phyloP scores from a whole-genome alignment of 331 rosid genomes.

The Pyrus hybrid region DNA sequence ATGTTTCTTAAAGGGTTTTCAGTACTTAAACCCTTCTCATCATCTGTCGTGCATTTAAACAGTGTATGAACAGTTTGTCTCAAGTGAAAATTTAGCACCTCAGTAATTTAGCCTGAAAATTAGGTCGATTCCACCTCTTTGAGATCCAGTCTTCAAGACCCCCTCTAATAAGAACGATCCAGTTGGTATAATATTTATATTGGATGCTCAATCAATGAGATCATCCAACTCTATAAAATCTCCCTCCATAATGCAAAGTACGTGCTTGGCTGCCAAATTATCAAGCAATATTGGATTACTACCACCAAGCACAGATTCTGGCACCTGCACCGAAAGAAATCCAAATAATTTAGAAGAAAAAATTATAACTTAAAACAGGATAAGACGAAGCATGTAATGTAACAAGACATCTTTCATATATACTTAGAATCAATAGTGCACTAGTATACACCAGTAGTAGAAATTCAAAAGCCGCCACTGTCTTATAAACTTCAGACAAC shows the following conservation, averaged over 20 bases:
- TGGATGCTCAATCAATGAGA: conserved; percentile 26
- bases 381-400: neutral
- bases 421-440: neutral
- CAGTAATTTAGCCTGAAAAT: conserved; percentile 10
- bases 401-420: neutral
- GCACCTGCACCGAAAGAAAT: conserved; percentile 34
- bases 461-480: neutral
- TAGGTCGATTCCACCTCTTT: conserved; percentile 18
- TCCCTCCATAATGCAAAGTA: conserved; percentile 37
- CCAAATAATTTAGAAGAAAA: neutral
- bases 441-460: neutral
- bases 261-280: conserved; percentile 11
- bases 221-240: conserved; percentile 65
- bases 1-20: conserved; percentile 9
- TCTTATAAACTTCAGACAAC: neutral
- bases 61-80: neutral
- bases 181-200: conserved; percentile 1
- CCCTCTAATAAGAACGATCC: neutral
- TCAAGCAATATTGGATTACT: conserved; percentile 15
- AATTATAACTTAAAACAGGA: neutral
- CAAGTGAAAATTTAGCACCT: conserved; percentile 6
- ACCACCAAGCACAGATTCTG: conserved; percentile 13
- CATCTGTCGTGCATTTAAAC: conserved; percentile 5
- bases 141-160: neutral
- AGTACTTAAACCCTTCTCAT: conserved; percentile 16